These are phyloP conservation scores for Saksenaea vasiformis DNA, from an alignment of 371 early-diverging fungal genomes.

Conservation along the genomic window DNA sequence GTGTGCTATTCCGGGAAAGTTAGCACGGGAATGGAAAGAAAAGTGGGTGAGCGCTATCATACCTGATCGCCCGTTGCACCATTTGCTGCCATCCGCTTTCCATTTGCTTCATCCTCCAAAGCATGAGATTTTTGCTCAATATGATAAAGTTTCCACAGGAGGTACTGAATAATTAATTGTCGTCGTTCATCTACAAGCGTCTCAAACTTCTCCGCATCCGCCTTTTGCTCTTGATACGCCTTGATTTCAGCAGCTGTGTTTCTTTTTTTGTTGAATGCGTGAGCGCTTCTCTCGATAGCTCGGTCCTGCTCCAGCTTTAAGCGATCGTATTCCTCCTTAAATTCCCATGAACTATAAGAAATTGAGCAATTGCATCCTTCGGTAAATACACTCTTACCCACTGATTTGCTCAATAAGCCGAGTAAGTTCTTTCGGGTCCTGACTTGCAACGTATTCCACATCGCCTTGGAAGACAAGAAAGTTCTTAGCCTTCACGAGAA, in stretches of 20 bases:
- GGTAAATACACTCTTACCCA: conserved; percentile 55
- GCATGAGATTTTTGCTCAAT: conserved; percentile 62
- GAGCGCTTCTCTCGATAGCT: conserved; percentile 85
- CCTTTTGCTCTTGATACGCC: conserved; percentile 88
- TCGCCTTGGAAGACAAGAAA: conserved; percentile 99
- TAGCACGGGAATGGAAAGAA: background rate
- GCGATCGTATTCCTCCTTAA: conserved; percentile 85
- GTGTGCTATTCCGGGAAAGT: conserved; percentile 21
- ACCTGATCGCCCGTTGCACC: conserved; percentile 42
- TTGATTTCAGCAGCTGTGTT: conserved; percentile 89
- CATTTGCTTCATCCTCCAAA: conserved; percentile 50
- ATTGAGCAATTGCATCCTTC: background rate
- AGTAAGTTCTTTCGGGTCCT: conserved; percentile 94
- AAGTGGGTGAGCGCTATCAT: conserved; percentile 2
- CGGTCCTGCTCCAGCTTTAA: conserved; percentile 82
- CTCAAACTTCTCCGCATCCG: conserved; percentile 87
- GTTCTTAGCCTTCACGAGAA: conserved; percentile 94
- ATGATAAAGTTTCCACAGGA: conserved; percentile 91
- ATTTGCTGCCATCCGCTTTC: conserved; percentile 14
- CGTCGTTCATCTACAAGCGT: conserved; percentile 59
- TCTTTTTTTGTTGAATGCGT: conserved; percentile 87
- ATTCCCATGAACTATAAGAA: conserved; percentile 74
- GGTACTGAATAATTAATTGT: conserved; percentile 62
- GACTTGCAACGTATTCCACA: conserved; percentile 96
- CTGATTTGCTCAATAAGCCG: conserved; percentile 95